phyloP scores from a whole-genome alignment of 495 filamentous ascomycete genomes.

The Platismatia glauca region DNA sequence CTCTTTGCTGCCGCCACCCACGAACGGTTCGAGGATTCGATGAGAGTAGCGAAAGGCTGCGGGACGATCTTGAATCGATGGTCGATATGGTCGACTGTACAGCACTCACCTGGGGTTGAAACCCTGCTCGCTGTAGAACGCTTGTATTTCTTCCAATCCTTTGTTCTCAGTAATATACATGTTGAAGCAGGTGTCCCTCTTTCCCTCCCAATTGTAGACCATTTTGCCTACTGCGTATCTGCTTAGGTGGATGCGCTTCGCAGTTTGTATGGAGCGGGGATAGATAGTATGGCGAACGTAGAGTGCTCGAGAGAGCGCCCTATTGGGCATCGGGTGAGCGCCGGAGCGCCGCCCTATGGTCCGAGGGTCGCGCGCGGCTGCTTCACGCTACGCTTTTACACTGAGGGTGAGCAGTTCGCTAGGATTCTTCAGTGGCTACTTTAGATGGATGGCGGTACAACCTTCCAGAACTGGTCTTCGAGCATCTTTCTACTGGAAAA shows the following conservation, averaged over 20 bases:
- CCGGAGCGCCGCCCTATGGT: no score
- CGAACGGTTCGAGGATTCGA: background rate
- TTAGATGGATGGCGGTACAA: background rate
- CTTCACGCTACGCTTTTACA: background rate
- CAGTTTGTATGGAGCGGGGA: no score
- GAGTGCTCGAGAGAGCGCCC: no score
- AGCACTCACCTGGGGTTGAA: constrained; percentile 54
- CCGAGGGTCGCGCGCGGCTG: no score
- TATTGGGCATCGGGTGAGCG: no score
- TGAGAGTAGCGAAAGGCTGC: constrained; percentile 6
- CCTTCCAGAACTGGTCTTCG: background rate
- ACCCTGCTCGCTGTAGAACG: constrained; percentile 52
- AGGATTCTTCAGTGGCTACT: background rate
- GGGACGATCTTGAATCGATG: background rate
- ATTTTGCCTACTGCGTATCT: constrained; percentile 32
- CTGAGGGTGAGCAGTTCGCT: background rate
- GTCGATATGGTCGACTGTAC: constrained; percentile 10
- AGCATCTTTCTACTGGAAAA: no score
- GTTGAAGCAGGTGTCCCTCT: constrained; percentile 57
- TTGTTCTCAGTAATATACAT: constrained; percentile 68
- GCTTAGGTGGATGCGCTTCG: no score
- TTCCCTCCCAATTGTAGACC: constrained; percentile 69
- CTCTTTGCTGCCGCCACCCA: background rate
- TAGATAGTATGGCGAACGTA: no score
- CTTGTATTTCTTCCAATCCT: constrained; percentile 58